phyloP scores from a whole-genome alignment of 1,284 basidiomycete species.

The Boletellus deceptivus region DNA sequence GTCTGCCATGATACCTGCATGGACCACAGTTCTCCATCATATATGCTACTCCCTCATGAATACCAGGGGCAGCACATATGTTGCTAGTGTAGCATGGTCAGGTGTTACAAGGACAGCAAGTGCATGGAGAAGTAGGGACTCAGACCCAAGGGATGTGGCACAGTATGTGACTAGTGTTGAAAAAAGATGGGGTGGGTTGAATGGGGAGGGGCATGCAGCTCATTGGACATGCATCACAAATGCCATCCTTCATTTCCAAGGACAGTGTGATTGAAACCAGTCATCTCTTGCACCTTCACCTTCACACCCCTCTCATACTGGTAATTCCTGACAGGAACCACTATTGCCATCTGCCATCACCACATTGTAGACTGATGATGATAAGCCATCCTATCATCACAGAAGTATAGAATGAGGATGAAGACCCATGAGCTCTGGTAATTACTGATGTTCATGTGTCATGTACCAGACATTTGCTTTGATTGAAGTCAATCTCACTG shows the following conservation, averaged over 20 bases:
- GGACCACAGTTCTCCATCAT: slow-evolving; percentile 13
- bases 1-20: slow-evolving; percentile 5
- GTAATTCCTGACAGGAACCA: background rate
- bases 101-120: slow-evolving; percentile 78
- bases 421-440: slow-evolving; percentile 28
- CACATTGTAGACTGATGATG: slow-evolving; percentile 30
- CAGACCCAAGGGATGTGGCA: slow-evolving; percentile 77
- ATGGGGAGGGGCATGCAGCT: slow-evolving; percentile 35
- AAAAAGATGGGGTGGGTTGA: slow-evolving; percentile 87
- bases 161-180: slow-evolving; percentile 79
- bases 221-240: slow-evolving; percentile 21
- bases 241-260: slow-evolving; percentile 17
- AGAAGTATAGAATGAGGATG: slow-evolving; percentile 19
- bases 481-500: slow-evolving; percentile 8
- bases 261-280: no score
- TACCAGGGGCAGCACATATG: slow-evolving; percentile 69
- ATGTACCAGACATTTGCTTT: background rate
- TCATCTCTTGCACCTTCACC: no score
- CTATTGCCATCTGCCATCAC: slow-evolving; percentile 33
- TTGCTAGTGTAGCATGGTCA: slow-evolving; percentile 64
- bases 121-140: slow-evolving; percentile 88
- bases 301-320: no score
- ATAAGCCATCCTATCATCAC: slow-evolving; percentile 20
- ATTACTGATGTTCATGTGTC: slow-evolving; percentile 6
- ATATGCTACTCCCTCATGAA: slow-evolving; percentile 45